Evolutionary conservation across 352 stramenopile species (phyloP).

Genomic region (Globisporangium spinosum): DNA sequence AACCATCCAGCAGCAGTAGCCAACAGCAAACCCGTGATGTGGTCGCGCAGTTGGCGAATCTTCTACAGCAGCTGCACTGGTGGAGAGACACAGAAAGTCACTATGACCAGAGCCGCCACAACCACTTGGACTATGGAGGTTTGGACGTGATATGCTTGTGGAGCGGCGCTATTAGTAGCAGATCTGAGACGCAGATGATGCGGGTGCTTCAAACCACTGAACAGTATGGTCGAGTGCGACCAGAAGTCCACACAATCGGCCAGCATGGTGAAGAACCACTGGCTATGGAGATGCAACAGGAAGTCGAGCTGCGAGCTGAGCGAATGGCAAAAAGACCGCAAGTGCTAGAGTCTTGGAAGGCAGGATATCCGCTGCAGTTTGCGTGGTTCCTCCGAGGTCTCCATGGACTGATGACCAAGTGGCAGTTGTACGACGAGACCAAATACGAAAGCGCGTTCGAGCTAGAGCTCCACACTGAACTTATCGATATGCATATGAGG

Average conservation of each 20-base stretch:
- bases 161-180: not conserved
- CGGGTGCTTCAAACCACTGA: not conserved
- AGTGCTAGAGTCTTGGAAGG: not conserved
- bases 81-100: constrained; percentile 1
- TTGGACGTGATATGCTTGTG: not conserved
- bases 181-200: not conserved
- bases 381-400: not conserved
- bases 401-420: not conserved
- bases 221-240: not conserved
- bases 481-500: not conserved
- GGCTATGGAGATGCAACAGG: not conserved
- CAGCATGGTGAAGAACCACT: not conserved
- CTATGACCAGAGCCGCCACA: not conserved
- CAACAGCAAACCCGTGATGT: not conserved
- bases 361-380: not conserved
- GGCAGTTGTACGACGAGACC: constrained; percentile 9
- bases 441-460: constrained; percentile 10
- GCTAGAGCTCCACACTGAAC: constrained; percentile 3
- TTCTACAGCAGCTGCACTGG: constrained; percentile 6
- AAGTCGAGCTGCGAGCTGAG: not conserved
- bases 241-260: not conserved
- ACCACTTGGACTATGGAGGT: not conserved
- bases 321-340: not conserved
- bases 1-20: not conserved
- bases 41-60: not conserved